These are phyloP conservation scores for Fraxinus sp. DNA, from an alignment of 305 asterid genomes.

Conservation along the genomic window DNA sequence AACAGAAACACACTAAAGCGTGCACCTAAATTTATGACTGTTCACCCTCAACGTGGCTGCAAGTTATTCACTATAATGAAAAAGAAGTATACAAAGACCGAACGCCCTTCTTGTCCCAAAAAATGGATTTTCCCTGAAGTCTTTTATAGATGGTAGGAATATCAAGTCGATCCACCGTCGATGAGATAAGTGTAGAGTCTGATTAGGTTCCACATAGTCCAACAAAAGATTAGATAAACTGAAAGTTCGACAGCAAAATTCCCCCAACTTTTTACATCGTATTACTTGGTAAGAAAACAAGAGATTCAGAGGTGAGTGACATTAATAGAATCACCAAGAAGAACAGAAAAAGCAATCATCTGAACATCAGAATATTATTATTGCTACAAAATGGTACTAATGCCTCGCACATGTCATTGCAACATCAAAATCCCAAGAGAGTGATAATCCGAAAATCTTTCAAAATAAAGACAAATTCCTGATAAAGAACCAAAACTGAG, in stretches of 20 bases:
- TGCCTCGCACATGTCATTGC: conserved; percentile 12
- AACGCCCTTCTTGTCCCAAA: neutral
- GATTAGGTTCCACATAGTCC: neutral
- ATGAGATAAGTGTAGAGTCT: neutral
- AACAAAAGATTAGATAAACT: neutral
- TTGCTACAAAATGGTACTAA: neutral
- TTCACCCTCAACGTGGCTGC: neutral
- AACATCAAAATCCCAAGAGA: conserved; percentile 10
- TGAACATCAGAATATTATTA: conserved; percentile 13
- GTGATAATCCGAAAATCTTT: conserved; percentile 1
- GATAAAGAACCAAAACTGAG: conserved; percentile 6
- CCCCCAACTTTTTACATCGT: neutral
- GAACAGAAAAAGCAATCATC: neutral
- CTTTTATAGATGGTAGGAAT: neutral
- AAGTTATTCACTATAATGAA: neutral
- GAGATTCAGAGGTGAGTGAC: neutral
- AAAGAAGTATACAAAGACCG: neutral
- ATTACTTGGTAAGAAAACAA: neutral
- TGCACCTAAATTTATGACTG: neutral
- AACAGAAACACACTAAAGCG: neutral
- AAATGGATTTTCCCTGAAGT: neutral
- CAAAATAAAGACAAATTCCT: neutral
- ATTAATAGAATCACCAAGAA: neutral
- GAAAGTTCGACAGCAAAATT: neutral
- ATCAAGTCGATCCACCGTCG: neutral